These are phyloP conservation scores for Butyriboletus loyo DNA, from an alignment of 768 basidiomycete genomes.

Conservation along the genomic window DNA sequence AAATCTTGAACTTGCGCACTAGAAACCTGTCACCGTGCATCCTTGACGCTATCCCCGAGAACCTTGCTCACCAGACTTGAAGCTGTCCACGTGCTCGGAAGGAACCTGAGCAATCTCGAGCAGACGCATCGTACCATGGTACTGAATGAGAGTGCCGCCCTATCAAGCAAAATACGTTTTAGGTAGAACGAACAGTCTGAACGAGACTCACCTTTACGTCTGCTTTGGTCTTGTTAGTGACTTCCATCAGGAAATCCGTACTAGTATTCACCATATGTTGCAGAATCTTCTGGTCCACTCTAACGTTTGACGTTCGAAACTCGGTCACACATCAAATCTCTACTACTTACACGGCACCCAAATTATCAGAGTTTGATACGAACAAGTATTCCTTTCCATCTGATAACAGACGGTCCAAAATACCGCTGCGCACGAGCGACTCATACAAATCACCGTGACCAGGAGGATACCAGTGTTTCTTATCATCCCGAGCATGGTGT, in stretches of 20 bases:
- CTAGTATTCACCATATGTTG: constrained; percentile 81
- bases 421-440: constrained; percentile 84
- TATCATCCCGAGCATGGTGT: constrained; percentile 73
- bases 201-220: constrained; percentile 47
- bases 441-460: constrained; percentile 98
- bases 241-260: constrained; percentile 91
- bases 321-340: not conserved
- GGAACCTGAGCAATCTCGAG: constrained; percentile 12
- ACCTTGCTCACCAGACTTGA: constrained; percentile 35
- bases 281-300: constrained; percentile 80
- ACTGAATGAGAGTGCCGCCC: constrained; percentile 89
- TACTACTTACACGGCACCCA: constrained; percentile 79
- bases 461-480: constrained; percentile 94
- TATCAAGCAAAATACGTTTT: constrained; percentile 17
- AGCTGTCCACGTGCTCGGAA: constrained; percentile 9
- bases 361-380: constrained; percentile 95
- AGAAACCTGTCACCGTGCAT: not conserved
- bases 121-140: constrained; percentile 43
- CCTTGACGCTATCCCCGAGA: not conserved
- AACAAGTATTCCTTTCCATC: constrained; percentile 98
- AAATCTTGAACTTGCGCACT: constrained; percentile 91
- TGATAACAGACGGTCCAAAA: constrained; percentile 82
- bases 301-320: constrained; percentile 20
- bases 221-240: constrained; percentile 96
- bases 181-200: not conserved